These are phyloP conservation scores for Aureococcus anophagefferens DNA, from an alignment of 108 stramenopile genomes.

Conservation along the genomic window DNA sequence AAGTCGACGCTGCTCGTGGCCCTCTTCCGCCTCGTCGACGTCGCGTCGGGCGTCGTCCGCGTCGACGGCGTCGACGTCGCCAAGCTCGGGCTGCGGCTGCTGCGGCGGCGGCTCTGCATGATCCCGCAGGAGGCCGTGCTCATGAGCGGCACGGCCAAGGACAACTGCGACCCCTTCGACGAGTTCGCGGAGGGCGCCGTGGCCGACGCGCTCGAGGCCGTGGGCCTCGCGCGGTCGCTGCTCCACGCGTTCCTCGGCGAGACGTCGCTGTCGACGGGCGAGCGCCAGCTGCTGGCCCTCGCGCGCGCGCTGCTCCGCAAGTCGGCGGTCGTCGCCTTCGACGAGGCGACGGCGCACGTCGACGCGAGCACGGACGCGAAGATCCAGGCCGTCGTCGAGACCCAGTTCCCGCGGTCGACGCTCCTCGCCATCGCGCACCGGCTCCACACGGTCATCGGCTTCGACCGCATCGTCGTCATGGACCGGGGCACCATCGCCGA, in stretches of 20 bases:
- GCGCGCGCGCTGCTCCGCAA: slow-evolving; percentile 75
- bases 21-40: slow-evolving; percentile 67
- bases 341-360: slow-evolving; percentile 81
- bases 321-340: slow-evolving; percentile 67
- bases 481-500: slow-evolving; percentile 67
- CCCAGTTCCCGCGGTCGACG: slow-evolving; percentile 14
- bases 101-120: slow-evolving; percentile 51
- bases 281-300: slow-evolving; percentile 84
- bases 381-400: slow-evolving; percentile 48
- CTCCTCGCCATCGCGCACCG: slow-evolving; percentile 32
- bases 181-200: no score
- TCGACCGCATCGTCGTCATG: slow-evolving; percentile 80
- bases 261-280: no score
- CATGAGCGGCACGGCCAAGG: no score
- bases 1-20: slow-evolving; percentile 63
- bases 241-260: no score
- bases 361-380: slow-evolving; percentile 69
- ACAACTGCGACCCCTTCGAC: no score
- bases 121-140: no score
- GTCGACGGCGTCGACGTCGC: slow-evolving; percentile 77
- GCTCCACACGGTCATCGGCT: slow-evolving; percentile 75
- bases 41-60: slow-evolving; percentile 58
- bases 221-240: no score
- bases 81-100: slow-evolving; percentile 67
- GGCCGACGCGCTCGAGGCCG: no score